phyloP scores from a whole-genome alignment of 1,284 basidiomycete genomes.

The Porogramme epimiltina region DNA sequence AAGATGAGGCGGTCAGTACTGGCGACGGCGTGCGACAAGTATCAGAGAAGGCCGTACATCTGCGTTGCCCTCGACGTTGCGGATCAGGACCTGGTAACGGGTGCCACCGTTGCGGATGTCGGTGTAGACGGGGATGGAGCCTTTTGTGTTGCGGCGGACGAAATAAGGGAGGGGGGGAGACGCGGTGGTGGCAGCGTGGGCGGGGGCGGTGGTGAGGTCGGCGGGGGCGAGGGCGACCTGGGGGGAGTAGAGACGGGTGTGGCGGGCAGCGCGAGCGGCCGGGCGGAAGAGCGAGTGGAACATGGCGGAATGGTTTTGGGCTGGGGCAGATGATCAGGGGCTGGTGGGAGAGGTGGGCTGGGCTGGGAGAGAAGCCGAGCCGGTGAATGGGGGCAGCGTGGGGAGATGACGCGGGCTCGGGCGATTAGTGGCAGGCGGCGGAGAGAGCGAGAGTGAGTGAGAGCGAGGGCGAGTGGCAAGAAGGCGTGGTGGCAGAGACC shows the following conservation, averaged over 20 bases:
- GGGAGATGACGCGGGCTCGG: too few species aligned
- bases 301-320: slow-evolving; percentile 8
- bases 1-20: slow-evolving; percentile 7
- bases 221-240: background rate
- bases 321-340: background rate
- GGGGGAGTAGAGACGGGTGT: slow-evolving; percentile 12
- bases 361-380: too few species aligned
- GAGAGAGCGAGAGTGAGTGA: too few species aligned
- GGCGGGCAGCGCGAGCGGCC: slow-evolving; percentile 4
- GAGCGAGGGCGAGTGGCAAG: too few species aligned
- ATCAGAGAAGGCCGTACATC: slow-evolving; percentile 35
- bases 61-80: slow-evolving; percentile 48
- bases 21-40: slow-evolving; percentile 3
- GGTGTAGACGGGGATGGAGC: slow-evolving; percentile 71
- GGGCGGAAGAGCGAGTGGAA: slow-evolving; percentile 14
- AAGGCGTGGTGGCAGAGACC: too few species aligned
- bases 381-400: too few species aligned
- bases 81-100: slow-evolving; percentile 49
- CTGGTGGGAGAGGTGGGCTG: background rate
- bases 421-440: too few species aligned
- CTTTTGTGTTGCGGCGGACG: slow-evolving; percentile 62
- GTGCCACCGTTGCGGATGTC: slow-evolving; percentile 68
- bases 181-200: slow-evolving; percentile 3
- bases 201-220: slow-evolving; percentile 6
- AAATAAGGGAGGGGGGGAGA: slow-evolving; percentile 47